Evolutionary conservation across 352 stramenopile genomes (phyloP), one percentile per base, ranked within the genome.

Genomic region (Pythium grandisporangium): DNA sequence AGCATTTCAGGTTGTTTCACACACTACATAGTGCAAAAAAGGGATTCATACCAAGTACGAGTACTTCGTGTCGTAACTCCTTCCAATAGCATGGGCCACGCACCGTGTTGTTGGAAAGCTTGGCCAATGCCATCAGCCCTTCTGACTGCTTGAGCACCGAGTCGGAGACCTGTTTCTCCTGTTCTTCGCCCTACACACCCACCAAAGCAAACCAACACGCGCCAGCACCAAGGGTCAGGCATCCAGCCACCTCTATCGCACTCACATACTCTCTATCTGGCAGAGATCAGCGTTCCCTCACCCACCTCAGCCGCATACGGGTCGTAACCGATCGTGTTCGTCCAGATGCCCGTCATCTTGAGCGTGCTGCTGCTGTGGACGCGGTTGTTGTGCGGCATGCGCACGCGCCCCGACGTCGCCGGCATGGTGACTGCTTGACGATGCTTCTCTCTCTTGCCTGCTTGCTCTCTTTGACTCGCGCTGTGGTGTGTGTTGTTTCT

Each of bases 381-480:
- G 56, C 92, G 86, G 70, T 98, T 98, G 70, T 97, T 98, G 71
- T 98, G 93, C 56, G 95, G 95, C 91, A 98, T 98, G 43, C 90
- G 82, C 62, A 95, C 77, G 30, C 88, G 74, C 35, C 88, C 88
- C 11, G 84, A 62, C 17, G 75, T 84, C 14, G 91, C 78, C 44
- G 84, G 84, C 88, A 97, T 96, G 35, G 19, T 85, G 20, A 16
- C 23, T 32, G 29, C 37, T 33, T 59, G 37, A 11, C 24, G 24
- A n/a, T 7, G 22, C n/a, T 48, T 6, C 11, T 46, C 14, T 21
- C 12, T 38, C 19, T 14, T n/a, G n/a, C 11, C 7, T 33, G 24
- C 29, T 21, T 32, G 2, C 14, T 17, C 13, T 48, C 30, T 16
- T 42, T 33, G 6, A 16, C 30, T 30, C 16, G 42, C 12, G 10